A percentile compares a stretch with the other conserved stretches of the same genome.
Conservation (phyloP, 2,329 filamentous ascomycete genomes). For the Xylariaceae sp. region DNA sequence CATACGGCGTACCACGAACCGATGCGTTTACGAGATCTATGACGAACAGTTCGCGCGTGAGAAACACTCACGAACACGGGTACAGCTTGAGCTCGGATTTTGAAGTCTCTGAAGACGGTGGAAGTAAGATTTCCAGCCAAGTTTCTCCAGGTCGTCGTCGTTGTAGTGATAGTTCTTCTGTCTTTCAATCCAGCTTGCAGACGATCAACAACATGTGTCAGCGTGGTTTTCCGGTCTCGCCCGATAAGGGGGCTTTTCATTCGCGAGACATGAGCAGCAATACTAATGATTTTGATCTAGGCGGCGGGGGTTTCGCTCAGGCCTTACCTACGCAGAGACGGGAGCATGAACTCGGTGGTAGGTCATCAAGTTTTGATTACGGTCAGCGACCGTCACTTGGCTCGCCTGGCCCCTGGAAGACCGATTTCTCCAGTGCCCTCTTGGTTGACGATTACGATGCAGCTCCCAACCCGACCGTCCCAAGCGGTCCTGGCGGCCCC, state of each 20-base stretch:
- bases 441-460: slow-evolving; percentile 64
- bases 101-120: slow-evolving; percentile 48
- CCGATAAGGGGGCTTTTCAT: slow-evolving; percentile 42
- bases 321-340: slow-evolving; percentile 54
- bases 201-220: slow-evolving; percentile 61
- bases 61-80: slow-evolving; percentile 34
- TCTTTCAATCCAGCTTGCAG: slow-evolving; percentile 55
- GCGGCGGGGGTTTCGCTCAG: slow-evolving; percentile 57
- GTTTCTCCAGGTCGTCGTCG: slow-evolving; percentile 56
- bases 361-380: slow-evolving; percentile 73
- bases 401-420: slow-evolving; percentile 37
- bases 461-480: slow-evolving; percentile 79
- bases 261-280: slow-evolving; percentile 63
- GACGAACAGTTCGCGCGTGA: slow-evolving; percentile 25
- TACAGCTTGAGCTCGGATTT: slow-evolving; percentile 60
- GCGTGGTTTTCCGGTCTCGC: slow-evolving; percentile 35
- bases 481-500: slow-evolving; percentile 64
- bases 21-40: slow-evolving; percentile 29
- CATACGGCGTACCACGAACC: slow-evolving; percentile 24
- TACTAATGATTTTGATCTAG: slow-evolving; percentile 53
- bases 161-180: slow-evolving; percentile 77
- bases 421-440: slow-evolving; percentile 46
- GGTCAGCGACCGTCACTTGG: slow-evolving; percentile 41
- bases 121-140: slow-evolving; percentile 48
- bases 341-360: slow-evolving; percentile 46